Percentiles rank a stretch among this genome's conserved stretches.
Evolutionary conservation across 1,139 yeast species (phyloP).

Genomic region (Komagataea norvegica): DNA sequence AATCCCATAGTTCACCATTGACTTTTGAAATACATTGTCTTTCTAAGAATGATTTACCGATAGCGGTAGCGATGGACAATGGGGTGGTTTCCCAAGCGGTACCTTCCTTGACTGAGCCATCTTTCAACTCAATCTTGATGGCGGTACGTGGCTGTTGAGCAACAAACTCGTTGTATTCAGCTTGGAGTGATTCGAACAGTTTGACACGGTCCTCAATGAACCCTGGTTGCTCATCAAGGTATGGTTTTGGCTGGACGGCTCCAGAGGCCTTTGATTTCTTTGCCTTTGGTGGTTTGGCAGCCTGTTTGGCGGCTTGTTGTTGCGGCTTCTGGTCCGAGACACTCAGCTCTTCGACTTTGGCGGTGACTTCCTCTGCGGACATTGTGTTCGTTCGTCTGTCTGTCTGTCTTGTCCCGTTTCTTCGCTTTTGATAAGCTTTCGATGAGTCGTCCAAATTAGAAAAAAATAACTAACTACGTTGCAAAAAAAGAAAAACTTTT

Average conservation of each 20-base stretch:
- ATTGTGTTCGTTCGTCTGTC: slow-evolving; percentile 16
- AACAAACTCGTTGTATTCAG: slow-evolving; percentile 67
- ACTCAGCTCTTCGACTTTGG: slow-evolving; percentile 49
- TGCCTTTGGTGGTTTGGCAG: slow-evolving; percentile 22
- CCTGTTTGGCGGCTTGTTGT: slow-evolving; percentile 9
- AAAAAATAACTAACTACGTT: neutral
- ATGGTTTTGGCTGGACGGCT: slow-evolving; percentile 35
- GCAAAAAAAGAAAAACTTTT: slow-evolving; percentile 2
- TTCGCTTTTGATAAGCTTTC: too few relatives aligned
- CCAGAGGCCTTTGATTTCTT: slow-evolving; percentile 29
- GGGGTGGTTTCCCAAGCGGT: slow-evolving; percentile 90
- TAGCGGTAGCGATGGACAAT: slow-evolving; percentile 72
- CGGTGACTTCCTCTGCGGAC: slow-evolving; percentile 43
- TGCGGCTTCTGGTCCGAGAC: slow-evolving; percentile 11
- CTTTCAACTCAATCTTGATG: slow-evolving; percentile 78
- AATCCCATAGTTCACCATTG: slow-evolving; percentile 89
- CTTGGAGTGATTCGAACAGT: slow-evolving; percentile 77
- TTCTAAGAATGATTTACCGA: slow-evolving; percentile 84
- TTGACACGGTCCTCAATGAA: slow-evolving; percentile 76
- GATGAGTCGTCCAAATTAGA: too few relatives aligned
- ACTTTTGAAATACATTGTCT: slow-evolving; percentile 90
- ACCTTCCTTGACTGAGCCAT: slow-evolving; percentile 76
- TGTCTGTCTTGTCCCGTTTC: too few relatives aligned
- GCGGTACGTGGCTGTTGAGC: slow-evolving; percentile 58
- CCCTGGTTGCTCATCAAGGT: slow-evolving; percentile 71